Base-by-base conservation (phyloP, 768 basidiomycete genomes). In the Rossbeevera mucosa region DNA sequence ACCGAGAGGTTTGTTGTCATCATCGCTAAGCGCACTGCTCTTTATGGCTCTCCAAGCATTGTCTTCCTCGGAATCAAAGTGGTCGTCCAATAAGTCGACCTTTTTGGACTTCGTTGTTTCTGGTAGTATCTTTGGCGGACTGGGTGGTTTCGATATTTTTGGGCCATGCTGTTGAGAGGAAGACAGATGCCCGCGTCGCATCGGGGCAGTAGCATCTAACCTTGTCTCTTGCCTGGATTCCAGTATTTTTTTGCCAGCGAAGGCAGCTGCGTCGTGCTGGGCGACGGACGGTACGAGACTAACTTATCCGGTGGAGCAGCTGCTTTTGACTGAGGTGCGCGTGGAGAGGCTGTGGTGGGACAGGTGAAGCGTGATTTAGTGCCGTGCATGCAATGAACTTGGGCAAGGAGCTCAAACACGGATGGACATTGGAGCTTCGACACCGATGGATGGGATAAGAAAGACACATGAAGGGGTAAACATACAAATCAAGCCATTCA, bases 351-450 rank as follows among this genome's bases (percentile, higher is more conserved):
- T 76, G 81, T 11, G 72, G 73, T 1, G 73, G 59, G 40, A 79
- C 80, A 96, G 33, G 81, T 73, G 62, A 86, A 88, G 33, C 80
- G 79, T 7, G 93, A 90, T 65, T 83, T 88, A 1, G 92, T 92
- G 11, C 94, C 92, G 20, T 94, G 86, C 60, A 96, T 79, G 26
- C 78, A 76, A 71, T 97, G 96, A 1, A 94, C 90, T 54, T 81
- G 80, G 43, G 78, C 74, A 41, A 98, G 83, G 13, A 95, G 71
- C 60, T 96, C 91, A 61, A 94, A 97, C 16, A 91, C 87, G 13
- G 82, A 80, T 9, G 95, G 96, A 14, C 96, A 80, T 58, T 90
- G 84, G 22, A 99, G 80, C 91, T 96, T 96, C 5, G 90, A 91
- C 0, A 77, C 93, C 96, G 52, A 44, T 14, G 25, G 43, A 48